These are phyloP conservation scores for Rhizophagus clarus DNA, from an alignment of 192 early-diverging fungal species.

Conservation along the genomic window DNA sequence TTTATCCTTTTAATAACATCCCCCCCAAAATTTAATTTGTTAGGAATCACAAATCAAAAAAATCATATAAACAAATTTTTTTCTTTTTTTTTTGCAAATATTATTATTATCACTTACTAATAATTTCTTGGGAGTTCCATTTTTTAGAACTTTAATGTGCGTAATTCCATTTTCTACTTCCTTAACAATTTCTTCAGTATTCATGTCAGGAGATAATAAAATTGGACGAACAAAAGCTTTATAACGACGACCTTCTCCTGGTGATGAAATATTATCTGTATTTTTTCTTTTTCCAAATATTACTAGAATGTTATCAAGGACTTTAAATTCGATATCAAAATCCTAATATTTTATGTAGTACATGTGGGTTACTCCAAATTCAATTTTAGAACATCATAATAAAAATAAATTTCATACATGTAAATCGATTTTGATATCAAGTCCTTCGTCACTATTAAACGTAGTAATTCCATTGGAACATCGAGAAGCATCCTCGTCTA, in stretches of 20 bases:
- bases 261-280: not conserved
- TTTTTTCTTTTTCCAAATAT: not conserved
- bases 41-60: no score
- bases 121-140: not conserved
- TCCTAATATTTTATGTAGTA: not conserved
- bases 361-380: not conserved
- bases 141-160: not conserved
- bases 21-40: not conserved
- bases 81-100: no score
- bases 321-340: not conserved
- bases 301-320: not conserved
- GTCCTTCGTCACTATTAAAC: not conserved
- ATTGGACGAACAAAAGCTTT: not conserved
- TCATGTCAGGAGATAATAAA: not conserved
- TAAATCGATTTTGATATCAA: not conserved
- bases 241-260: not conserved
- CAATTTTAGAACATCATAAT: not conserved
- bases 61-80: no score
- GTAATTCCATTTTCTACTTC: not conserved
- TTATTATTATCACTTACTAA: not conserved
- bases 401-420: not conserved
- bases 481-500: conserved; percentile 1
- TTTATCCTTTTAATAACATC: not conserved
- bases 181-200: not conserved
- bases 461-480: conserved; percentile 4